phyloP scores from a whole-genome alignment of 805 yeast species.

The Yarrowia hollandica region DNA sequence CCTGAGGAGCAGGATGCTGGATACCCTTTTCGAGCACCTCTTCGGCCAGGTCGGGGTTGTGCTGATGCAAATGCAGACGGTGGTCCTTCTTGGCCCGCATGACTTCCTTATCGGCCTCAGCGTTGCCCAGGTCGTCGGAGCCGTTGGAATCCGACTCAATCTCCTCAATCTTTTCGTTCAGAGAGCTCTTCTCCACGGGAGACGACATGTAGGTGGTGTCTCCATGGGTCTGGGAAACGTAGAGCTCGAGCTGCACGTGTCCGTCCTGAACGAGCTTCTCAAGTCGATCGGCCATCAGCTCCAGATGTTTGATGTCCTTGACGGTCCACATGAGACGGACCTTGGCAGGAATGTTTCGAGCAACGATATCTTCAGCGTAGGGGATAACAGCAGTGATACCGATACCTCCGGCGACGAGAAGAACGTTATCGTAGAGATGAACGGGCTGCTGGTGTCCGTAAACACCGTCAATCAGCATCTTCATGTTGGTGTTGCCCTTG shows the following conservation, averaged over 20 bases:
- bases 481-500: slow-evolving; percentile 41
- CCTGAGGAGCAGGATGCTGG: not conserved
- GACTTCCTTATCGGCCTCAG: slow-evolving; percentile 9
- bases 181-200: not conserved
- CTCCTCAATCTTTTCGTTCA: not conserved
- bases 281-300: slow-evolving; percentile 34
- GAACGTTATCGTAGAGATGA: slow-evolving; percentile 48
- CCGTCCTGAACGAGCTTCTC: slow-evolving; percentile 40
- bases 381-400: slow-evolving; percentile 61
- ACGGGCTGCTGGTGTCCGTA: slow-evolving; percentile 55
- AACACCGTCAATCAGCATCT: slow-evolving; percentile 60
- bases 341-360: slow-evolving; percentile 29
- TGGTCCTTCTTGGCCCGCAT: slow-evolving; percentile 12
- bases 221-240: slow-evolving; percentile 4
- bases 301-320: slow-evolving; percentile 30
- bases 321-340: slow-evolving; percentile 40
- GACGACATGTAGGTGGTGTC: slow-evolving; percentile 12
- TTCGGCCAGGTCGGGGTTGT: not conserved
- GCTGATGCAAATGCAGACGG: not conserved
- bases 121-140: not conserved
- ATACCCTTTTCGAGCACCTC: not conserved
- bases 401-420: slow-evolving; percentile 63
- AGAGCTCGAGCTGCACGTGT: slow-evolving; percentile 31
- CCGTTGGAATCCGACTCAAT: not conserved
- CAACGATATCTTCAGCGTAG: slow-evolving; percentile 44